Evolutionary conservation across 1,139 yeast genomes (phyloP).

Genomic region (Sugiyamaella paludigena): DNA sequence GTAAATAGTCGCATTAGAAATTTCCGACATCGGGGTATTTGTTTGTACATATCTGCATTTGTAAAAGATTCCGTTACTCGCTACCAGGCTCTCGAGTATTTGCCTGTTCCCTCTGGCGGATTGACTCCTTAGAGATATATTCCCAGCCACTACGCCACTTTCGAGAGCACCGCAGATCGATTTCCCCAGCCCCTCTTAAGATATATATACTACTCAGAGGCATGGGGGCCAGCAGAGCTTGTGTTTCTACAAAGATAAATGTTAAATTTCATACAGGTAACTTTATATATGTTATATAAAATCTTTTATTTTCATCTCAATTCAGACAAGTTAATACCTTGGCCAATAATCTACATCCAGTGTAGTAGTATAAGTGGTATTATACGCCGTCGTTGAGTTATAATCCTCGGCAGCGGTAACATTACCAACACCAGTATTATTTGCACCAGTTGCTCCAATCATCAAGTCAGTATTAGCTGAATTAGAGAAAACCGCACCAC

Average conservation of each 20-base stretch:
- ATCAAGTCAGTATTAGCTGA: slow-evolving; percentile 5
- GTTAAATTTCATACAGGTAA: neutral
- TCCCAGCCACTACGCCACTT: too few relatives aligned
- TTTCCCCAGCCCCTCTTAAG: too few relatives aligned
- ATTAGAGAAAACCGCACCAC: neutral
- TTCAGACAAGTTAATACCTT: slow-evolving; percentile 5
- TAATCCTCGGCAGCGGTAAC: slow-evolving; percentile 2
- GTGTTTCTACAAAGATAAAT: neutral
- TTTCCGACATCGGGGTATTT: neutral
- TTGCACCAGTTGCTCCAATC: neutral
- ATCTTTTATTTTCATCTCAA: too few relatives aligned
- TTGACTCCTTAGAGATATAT: too few relatives aligned
- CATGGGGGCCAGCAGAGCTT: too few relatives aligned
- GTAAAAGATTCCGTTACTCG: too few relatives aligned
- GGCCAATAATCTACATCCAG: slow-evolving; percentile 17
- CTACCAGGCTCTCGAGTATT: too few relatives aligned
- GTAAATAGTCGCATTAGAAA: neutral
- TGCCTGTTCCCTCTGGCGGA: too few relatives aligned
- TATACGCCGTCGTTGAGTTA: slow-evolving; percentile 2
- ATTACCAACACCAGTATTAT: slow-evolving; percentile 2
- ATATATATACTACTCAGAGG: too few relatives aligned
- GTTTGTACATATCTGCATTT: too few relatives aligned
- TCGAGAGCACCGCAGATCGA: too few relatives aligned
- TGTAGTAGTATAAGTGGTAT: slow-evolving; percentile 4
- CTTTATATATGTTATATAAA: neutral